Conservation (phyloP, 1,284 basidiomycete genomes). For the Trametes polyzona region DNA sequence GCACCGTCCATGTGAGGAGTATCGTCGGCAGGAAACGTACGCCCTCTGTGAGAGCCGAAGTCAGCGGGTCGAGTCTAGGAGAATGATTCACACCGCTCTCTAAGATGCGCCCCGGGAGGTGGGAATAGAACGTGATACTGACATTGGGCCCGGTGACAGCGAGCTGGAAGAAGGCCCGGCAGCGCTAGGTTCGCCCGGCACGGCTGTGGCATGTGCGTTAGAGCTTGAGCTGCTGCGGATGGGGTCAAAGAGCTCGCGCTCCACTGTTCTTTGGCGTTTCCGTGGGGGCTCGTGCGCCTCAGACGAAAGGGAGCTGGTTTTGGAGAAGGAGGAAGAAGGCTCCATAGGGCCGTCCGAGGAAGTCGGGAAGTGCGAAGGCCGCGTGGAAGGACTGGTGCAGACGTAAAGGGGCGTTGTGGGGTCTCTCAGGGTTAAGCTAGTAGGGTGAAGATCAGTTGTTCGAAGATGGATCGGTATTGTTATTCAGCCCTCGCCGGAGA, state of each 20-base stretch:
- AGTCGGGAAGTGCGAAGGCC: slow-evolving; percentile 5
- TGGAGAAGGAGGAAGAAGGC: not conserved
- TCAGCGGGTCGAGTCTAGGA: no score
- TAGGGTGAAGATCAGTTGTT: no score
- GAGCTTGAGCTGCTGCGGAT: slow-evolving; percentile 2
- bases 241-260: not conserved
- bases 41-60: not conserved
- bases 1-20: not conserved
- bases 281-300: slow-evolving; percentile 14
- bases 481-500: no score
- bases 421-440: no score
- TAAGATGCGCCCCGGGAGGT: no score
- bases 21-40: not conserved
- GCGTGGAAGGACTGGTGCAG: not conserved
- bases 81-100: no score
- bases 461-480: no score
- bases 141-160: not conserved
- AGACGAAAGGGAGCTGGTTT: not conserved
- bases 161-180: slow-evolving; percentile 1
- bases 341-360: slow-evolving; percentile 8
- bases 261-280: slow-evolving; percentile 24
- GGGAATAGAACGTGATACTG: not conserved
- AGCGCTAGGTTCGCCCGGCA: slow-evolving; percentile 1
- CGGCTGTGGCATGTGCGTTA: slow-evolving; percentile 6
- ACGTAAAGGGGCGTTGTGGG: not conserved